phyloP scores from a whole-genome alignment of 768 basidiomycete species.

The Lyophyllum shimeji region DNA sequence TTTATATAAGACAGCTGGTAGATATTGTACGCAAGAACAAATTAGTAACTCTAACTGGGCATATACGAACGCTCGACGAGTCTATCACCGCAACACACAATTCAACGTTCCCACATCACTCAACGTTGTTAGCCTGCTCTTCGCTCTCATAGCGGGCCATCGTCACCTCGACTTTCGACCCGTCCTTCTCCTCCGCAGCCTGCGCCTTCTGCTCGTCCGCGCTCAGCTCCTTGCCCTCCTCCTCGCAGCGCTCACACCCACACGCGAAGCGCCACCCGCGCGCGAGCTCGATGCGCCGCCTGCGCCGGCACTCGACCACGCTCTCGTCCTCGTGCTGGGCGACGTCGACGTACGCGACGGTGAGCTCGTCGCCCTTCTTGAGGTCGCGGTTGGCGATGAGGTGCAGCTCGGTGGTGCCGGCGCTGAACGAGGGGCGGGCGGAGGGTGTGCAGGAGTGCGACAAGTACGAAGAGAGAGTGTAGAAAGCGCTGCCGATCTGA shows the following conservation, averaged over 20 bases:
- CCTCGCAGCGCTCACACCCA: constrained; percentile 60
- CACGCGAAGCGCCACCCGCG: constrained; percentile 85
- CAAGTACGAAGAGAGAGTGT: constrained; percentile 75
- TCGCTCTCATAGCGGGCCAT: constrained; percentile 25
- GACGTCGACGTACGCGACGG: constrained; percentile 76
- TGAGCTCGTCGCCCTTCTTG: constrained; percentile 75
- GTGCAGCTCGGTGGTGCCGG: constrained; percentile 67
- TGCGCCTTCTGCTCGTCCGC: constrained; percentile 30
- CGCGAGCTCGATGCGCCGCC: constrained; percentile 71
- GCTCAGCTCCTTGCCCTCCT: constrained; percentile 45
- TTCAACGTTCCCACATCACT: constrained; percentile 3
- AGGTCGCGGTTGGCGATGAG: constrained; percentile 67
- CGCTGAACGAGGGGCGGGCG: constrained; percentile 61
- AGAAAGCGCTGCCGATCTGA: constrained; percentile 77
- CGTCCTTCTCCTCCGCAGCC: constrained; percentile 42
- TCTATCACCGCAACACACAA: neutral
- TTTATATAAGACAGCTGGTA: neutral
- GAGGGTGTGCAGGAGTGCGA: constrained; percentile 75
- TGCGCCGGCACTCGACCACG: constrained; percentile 52
- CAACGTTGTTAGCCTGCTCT: constrained; percentile 15
- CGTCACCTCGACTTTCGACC: constrained; percentile 44
- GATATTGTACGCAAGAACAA: neutral
- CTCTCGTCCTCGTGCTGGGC: constrained; percentile 54
- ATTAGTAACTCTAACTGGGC: neutral
- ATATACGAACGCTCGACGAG: neutral